These are phyloP conservation scores for Heliamphora pulchella DNA, from an alignment of 179 eudicot genomes.

Conservation along the genomic window DNA sequence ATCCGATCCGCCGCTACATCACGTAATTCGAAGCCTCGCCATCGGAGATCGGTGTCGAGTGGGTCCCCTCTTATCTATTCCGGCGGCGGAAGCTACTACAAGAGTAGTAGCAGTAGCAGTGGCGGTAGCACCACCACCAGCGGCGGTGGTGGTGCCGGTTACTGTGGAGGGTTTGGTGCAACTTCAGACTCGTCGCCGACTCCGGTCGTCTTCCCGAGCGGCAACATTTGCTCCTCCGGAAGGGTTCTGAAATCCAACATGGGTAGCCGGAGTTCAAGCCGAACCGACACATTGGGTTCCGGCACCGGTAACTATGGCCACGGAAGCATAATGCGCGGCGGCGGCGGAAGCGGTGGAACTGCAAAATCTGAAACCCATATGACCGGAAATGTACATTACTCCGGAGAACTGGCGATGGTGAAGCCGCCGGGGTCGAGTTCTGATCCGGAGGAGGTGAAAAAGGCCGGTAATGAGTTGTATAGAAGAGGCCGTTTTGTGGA, in stretches of 20 bases:
- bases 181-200: constrained; percentile 20
- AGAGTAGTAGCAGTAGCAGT: constrained; percentile 3
- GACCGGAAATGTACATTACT: constrained; percentile 3
- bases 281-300: constrained; percentile 23
- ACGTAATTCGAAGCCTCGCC: constrained; percentile 20
- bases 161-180: neutral
- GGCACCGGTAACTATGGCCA: constrained; percentile 33
- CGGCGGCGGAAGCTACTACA: constrained; percentile 15
- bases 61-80: constrained; percentile 35
- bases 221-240: constrained; percentile 36
- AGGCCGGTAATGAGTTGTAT: constrained; percentile 38
- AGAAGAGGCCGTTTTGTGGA: constrained; percentile 28
- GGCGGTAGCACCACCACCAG: constrained; percentile 11
- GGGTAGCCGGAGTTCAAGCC: constrained; percentile 10
- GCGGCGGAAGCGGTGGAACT: neutral
- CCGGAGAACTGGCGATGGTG: constrained; percentile 2
- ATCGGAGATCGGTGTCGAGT: constrained; percentile 30
- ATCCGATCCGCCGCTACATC: constrained; percentile 21
- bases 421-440: constrained; percentile 16
- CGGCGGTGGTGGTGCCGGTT: constrained; percentile 5
- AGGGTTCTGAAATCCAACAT: constrained; percentile 24
- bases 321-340: constrained; percentile 32
- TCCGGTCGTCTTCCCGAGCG: constrained; percentile 21
- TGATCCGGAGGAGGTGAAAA: constrained; percentile 33
- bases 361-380: constrained; percentile 8